phyloP scores from a whole-genome alignment of 106 monocot species.

The Apostasia ramifera region DNA sequence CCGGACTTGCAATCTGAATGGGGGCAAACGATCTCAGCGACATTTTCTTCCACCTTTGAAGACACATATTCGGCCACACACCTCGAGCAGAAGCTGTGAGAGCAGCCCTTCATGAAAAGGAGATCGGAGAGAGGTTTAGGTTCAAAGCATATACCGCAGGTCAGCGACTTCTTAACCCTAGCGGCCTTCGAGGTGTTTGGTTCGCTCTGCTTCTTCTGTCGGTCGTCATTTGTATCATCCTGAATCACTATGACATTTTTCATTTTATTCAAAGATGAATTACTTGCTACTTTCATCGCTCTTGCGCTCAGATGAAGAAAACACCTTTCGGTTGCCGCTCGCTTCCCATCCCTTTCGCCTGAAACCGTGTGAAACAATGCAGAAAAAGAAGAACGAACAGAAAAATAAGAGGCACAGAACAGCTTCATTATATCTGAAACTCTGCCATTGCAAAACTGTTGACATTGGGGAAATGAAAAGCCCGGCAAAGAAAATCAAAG shows the following conservation, averaged over 20 bases:
- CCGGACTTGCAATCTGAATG: slow-evolving; percentile 18
- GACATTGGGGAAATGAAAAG: too few relatives aligned
- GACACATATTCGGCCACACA: slow-evolving; percentile 32
- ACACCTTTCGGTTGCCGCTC: too few relatives aligned
- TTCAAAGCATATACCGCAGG: slow-evolving; percentile 43
- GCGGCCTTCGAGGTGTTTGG: neutral
- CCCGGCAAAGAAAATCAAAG: too few relatives aligned
- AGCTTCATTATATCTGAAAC: too few relatives aligned
- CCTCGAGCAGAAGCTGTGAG: slow-evolving; percentile 29
- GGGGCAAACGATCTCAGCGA: slow-evolving; percentile 30
- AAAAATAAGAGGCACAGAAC: too few relatives aligned
- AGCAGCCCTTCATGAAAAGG: slow-evolving; percentile 16
- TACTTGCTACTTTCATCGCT: neutral
- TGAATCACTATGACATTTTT: neutral
- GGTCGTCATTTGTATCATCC: neutral
- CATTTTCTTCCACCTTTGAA: slow-evolving; percentile 27
- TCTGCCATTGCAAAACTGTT: too few relatives aligned
- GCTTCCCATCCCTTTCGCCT: too few relatives aligned
- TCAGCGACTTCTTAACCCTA: neutral
- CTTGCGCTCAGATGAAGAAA: too few relatives aligned
- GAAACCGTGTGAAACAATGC: too few relatives aligned
- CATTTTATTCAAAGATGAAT: neutral
- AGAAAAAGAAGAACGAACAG: too few relatives aligned
- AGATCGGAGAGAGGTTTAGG: slow-evolving; percentile 6
- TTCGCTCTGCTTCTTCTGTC: neutral